phyloP scores from a whole-genome alignment of 306 rosid genomes.

The Spatholobus suberectus region DNA sequence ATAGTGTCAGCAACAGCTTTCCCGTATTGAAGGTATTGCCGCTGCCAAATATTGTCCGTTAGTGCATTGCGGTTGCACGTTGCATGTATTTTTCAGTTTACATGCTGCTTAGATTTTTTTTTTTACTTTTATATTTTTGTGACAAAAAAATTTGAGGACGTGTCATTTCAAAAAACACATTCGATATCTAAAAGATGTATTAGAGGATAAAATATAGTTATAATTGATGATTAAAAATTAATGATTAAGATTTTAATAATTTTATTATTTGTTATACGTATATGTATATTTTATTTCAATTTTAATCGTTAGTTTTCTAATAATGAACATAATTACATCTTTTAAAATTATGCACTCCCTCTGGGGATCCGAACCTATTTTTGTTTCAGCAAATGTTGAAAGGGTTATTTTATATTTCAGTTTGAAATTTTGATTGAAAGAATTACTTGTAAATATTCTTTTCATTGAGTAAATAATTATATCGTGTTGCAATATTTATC shows the following conservation, averaged over 20 bases:
- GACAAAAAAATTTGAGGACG: background rate
- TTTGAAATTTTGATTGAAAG: no score
- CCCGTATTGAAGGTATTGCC: background rate
- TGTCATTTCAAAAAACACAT: background rate
- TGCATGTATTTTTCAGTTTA: background rate
- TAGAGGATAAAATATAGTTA: background rate
- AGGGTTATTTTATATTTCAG: no score
- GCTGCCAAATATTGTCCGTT: background rate
- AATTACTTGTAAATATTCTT: no score
- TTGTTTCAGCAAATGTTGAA: no score
- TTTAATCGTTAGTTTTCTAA: no score
- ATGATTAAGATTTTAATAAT: background rate
- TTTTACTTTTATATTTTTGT: background rate
- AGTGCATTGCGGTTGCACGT: background rate
- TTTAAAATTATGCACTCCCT: no score
- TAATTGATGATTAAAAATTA: background rate
- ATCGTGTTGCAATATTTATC: no score
- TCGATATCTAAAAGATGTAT: background rate
- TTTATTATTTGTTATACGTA: no score
- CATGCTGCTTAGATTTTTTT: background rate
- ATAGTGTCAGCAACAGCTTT: constrained; percentile 1
- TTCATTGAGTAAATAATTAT: no score
- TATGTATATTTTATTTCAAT: no score
- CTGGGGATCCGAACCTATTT: no score
- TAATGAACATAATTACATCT: background rate